phyloP scores from a whole-genome alignment of 805 yeast species.

The Wickerhamiella qilinensis region DNA sequence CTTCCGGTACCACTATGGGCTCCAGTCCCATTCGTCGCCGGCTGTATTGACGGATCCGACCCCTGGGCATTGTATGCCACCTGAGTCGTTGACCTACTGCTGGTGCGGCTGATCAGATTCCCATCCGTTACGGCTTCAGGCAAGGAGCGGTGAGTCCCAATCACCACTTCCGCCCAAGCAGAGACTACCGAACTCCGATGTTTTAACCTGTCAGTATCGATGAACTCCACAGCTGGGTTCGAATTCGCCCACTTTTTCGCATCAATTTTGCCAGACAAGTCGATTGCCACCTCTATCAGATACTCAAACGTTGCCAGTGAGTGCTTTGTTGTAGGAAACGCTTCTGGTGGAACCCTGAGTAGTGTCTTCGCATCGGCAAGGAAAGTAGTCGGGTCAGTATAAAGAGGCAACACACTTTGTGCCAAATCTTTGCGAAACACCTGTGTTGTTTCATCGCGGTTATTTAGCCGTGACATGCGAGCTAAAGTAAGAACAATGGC shows the following conservation, averaged over 20 bases:
- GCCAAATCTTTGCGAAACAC: constrained; percentile 71
- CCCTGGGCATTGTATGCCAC: no score
- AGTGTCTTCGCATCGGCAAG: constrained; percentile 43
- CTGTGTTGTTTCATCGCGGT: constrained; percentile 36
- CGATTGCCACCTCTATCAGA: constrained; percentile 69
- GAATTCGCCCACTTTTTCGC: constrained; percentile 16
- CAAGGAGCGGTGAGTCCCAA: constrained; percentile 73
- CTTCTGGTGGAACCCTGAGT: constrained; percentile 64
- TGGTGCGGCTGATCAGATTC: no score
- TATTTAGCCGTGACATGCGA: constrained; percentile 57
- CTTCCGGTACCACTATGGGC: no score
- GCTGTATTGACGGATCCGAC: no score
- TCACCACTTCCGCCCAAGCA: constrained; percentile 60
- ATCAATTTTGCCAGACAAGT: constrained; percentile 46
- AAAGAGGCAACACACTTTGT: constrained; percentile 62
- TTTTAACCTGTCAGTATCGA: constrained; percentile 69
- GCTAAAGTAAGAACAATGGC: constrained; percentile 70
- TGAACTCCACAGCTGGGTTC: constrained; percentile 12
- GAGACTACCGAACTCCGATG: constrained; percentile 63
- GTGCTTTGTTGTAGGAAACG: constrained; percentile 68
- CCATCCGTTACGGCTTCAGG: no score
- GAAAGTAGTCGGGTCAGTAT: constrained; percentile 52
- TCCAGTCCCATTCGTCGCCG: no score
- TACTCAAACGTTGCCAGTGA: constrained; percentile 69
- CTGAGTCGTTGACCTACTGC: no score